Evolutionary conservation across 1,284 basidiomycete species (phyloP), one percentile per base, ranked within the genome.

Genomic region (Pascua sp.): DNA sequence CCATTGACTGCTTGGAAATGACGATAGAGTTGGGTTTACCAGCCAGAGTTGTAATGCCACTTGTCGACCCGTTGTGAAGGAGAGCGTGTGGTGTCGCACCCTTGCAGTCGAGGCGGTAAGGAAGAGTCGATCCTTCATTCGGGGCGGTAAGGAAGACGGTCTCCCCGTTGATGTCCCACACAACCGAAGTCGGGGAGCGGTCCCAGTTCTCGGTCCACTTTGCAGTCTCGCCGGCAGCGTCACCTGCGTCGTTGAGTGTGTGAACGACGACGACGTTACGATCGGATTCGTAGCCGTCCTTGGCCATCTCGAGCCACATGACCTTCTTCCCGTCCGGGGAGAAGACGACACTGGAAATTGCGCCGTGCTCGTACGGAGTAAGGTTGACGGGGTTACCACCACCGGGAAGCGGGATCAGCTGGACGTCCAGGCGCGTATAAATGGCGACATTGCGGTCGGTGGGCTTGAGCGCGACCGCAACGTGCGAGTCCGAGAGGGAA

Each of bases 391-490:
- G 57, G 16, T 48, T 13, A 54, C 15, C 52, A 57, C 3, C 60
- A 39, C 13, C 63, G 53, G 78, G 58, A 51, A 78, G 57, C 8
- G 73, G 68, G 4, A 79, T 56, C 45, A 76, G 56, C 66, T 78
- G 78, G 44, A 80, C 67, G 24, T 79, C 71, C 53, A 74, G 70
- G 15, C 79, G 70, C 1, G 80, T 80, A 62, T 81, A 80, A 42
- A 63, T 85, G 2, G 90, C 87, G 49, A 83, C 79, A 11, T 85
- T 84, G 24, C 91, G 80, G 56, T 82, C 68, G 1, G 89, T 86
- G 63, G 91, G 87, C 71, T 93, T 92, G 53, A 90, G 81, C 2
- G 90, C 90, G 68, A 93, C 88, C 17, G 91, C 81, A 48, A 95
- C 81, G 55, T 86, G 81, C 8, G 80, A 80, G 1, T 78, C 69